Conservation (phyloP, 345 rosid species). For the Physaria fendleri region DNA sequence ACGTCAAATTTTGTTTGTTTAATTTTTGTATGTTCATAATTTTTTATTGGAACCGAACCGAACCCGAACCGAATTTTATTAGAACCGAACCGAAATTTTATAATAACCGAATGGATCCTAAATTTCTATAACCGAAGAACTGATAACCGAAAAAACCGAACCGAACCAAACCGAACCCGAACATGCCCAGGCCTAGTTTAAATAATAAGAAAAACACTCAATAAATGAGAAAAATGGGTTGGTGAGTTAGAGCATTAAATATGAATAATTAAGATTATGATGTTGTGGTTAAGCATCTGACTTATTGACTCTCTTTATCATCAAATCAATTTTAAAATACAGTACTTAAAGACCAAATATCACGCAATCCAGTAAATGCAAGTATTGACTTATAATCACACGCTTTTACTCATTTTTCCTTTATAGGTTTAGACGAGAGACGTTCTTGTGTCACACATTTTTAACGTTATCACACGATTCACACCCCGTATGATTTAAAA, state of each 20-base stretch:
- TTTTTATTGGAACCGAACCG: too few species aligned
- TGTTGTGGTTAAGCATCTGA: constrained; percentile 18
- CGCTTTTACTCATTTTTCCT: constrained; percentile 7
- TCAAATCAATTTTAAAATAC: background rate
- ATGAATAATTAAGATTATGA: constrained; percentile 3
- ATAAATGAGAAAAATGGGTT: background rate
- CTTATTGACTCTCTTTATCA: constrained; percentile 5
- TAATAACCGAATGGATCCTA: too few species aligned
- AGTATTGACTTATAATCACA: constrained; percentile 13
- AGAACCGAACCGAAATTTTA: too few species aligned
- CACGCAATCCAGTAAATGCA: background rate
- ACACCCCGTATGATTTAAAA: background rate
- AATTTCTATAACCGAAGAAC: too few species aligned
- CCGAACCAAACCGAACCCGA: too few species aligned
- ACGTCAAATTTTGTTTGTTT: too few species aligned
- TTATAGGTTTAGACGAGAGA: background rate
- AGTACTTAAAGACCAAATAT: background rate
- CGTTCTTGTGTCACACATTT: background rate
- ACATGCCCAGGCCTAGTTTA: too few species aligned
- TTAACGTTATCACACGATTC: background rate
- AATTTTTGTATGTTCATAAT: too few species aligned
- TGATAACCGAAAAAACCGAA: too few species aligned
- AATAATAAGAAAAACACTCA: too few species aligned
- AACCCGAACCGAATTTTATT: too few species aligned
- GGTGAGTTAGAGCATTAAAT: background rate